Evolutionary conservation across 129 eudicot genomes (phyloP), one percentile per base, ranked within the genome.

Genomic region (Centaurea solstitialis): DNA sequence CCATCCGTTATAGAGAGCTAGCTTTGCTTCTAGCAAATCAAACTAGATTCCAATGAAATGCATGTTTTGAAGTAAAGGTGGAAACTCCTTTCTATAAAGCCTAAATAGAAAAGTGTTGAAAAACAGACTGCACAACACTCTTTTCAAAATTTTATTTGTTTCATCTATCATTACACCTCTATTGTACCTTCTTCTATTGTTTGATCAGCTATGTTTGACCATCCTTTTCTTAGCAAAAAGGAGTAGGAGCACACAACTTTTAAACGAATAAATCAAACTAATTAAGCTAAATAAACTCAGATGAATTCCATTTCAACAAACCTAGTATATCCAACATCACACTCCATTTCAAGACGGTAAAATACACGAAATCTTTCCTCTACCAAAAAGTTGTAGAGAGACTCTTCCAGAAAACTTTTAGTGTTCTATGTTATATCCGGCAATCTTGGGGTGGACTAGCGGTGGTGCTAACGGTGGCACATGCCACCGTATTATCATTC

Each of bases 41-140:
- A 28, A 74, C 45, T 74, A 75, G 47, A 75, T 33, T 75, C 30
- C 69, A 53, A 57, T 50, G 43, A 53, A 53, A n/a, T 75, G 28
- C 79, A 75, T 75, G 45, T 35, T 75, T 41, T 57, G 21, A 33
- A 75, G 61, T 45, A 57, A 26, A 40, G 33, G 47, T 75, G 47
- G 69, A 75, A 57, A 8, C 18, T 26, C 50, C 70, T 57, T 75
- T 75, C 18, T 30, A 26, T 18, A 75, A 75, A 57, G 68, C 12
- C 39, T 57, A 57, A 17, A 57, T 30, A 9, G 18, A 18, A 33
- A 57, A 20, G 69, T 75, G 79, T 33, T 53, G 45, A 30, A 47
- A n/a, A 40, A 57, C 65, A 23, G 22, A 43, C 17, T 37, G 28
- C 11, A 75, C 26, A 57, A 57, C 57, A 15, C 17, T 41, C 17